A percentile compares a stretch with the other conserved stretches of the same genome.
Conservation (phyloP, 1,139 yeast genomes). For the Yamadazyma kanchanaburiensis region DNA sequence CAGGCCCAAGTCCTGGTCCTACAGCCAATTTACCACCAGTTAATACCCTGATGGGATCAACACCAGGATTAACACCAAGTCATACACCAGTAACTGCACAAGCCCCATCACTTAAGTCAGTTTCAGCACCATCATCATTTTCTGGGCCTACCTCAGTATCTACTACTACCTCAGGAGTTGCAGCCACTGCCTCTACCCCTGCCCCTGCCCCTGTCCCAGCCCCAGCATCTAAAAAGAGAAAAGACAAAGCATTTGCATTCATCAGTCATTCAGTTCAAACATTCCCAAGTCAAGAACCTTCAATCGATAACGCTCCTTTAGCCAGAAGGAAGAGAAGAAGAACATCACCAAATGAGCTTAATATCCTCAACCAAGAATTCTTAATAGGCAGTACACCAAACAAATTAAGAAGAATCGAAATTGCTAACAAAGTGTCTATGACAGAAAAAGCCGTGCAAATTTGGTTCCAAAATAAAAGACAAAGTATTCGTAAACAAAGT, state of each 20-base stretch:
- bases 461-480: conserved; percentile 97
- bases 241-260: conserved; percentile 66
- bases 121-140: conserved; percentile 2
- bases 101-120: conserved; percentile 1
- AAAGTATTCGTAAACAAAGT: conserved; percentile 61
- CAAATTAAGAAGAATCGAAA: conserved; percentile 66
- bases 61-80: conserved; percentile 22
- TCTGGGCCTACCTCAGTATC: not conserved
- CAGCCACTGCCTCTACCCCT: conserved; percentile 1
- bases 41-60: too few species aligned
- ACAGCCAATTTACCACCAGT: not conserved
- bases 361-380: conserved; percentile 78
- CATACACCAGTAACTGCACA: conserved; percentile 13
- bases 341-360: conserved; percentile 83
- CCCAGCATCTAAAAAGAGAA: conserved; percentile 8
- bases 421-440: conserved; percentile 81
- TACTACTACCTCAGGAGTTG: not conserved
- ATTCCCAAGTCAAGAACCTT: conserved; percentile 78
- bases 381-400: conserved; percentile 77
- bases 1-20: not conserved
- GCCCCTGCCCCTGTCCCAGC: conserved; percentile 10
- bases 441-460: conserved; percentile 96
- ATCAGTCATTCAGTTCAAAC: conserved; percentile 90
- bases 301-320: conserved; percentile 82
- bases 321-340: conserved; percentile 94